Evolutionary conservation across 2,329 filamentous ascomycete genomes (phyloP).

Genomic region (Phialemoniopsis sp.): DNA sequence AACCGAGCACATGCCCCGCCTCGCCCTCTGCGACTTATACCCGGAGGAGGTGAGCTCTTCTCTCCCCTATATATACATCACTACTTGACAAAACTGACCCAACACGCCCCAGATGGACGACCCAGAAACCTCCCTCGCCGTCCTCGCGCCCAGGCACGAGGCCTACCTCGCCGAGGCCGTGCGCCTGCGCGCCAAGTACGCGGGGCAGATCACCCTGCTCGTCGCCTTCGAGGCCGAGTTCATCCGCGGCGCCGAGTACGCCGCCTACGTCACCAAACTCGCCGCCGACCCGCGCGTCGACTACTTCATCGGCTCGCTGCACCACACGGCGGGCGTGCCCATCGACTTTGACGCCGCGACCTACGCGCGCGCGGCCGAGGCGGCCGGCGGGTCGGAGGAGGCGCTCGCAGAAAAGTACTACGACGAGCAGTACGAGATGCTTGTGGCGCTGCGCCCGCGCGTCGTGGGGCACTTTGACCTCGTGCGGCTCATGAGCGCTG

Average conservation of each 20-base stretch:
- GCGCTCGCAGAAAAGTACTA: slow-evolving; percentile 81
- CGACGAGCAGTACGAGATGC: slow-evolving; percentile 81
- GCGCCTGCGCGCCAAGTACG: slow-evolving; percentile 68
- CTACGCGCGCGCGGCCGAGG: slow-evolving; percentile 61
- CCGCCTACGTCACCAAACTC: slow-evolving; percentile 52
- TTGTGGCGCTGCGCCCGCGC: slow-evolving; percentile 64
- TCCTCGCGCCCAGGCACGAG: slow-evolving; percentile 53
- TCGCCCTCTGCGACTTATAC: slow-evolving; percentile 72
- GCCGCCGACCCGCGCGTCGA: slow-evolving; percentile 64
- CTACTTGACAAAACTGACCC: slow-evolving; percentile 1
- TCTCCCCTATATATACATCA: slow-evolving; percentile 1
- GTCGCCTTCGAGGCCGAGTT: slow-evolving; percentile 94
- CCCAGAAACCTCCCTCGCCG: slow-evolving; percentile 40
- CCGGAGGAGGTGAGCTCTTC: slow-evolving; percentile 69
- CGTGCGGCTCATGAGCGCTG: slow-evolving; percentile 72
- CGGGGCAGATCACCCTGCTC: slow-evolving; percentile 67
- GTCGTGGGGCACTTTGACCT: slow-evolving; percentile 95
- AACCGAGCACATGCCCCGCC: slow-evolving; percentile 93
- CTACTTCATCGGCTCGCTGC: slow-evolving; percentile 84
- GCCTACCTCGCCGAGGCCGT: slow-evolving; percentile 73
- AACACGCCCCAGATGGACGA: slow-evolving; percentile 24
- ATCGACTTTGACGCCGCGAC: slow-evolving; percentile 77
- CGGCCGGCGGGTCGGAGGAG: slow-evolving; percentile 56
- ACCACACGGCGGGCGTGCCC: slow-evolving; percentile 81
- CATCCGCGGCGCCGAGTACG: slow-evolving; percentile 64